phyloP scores from a whole-genome alignment of 2,329 filamentous ascomycete species.

The Aspergillus udagawae region DNA sequence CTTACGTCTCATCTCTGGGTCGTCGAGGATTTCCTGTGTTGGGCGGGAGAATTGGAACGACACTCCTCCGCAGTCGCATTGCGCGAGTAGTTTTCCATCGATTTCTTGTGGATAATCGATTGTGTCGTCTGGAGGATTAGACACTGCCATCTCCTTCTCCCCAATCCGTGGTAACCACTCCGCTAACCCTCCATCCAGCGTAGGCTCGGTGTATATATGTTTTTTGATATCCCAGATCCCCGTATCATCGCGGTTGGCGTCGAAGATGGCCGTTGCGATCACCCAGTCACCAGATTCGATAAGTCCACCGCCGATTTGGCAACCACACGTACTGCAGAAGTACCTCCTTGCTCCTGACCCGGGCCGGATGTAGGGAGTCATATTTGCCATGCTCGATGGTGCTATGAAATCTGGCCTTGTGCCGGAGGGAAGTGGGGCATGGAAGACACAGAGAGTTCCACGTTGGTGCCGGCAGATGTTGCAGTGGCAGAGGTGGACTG shows the following conservation, averaged over 20 bases:
- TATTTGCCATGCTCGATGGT: conserved; percentile 14
- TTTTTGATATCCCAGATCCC: conserved; percentile 15
- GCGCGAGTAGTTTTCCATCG: conserved; percentile 27
- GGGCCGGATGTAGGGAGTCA: conserved; percentile 30
- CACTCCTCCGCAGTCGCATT: conserved; percentile 46
- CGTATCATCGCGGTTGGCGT: conserved; percentile 9
- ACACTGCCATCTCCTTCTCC: conserved; percentile 10
- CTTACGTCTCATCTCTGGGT: conserved; percentile 14
- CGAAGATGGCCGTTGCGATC: conserved; percentile 22
- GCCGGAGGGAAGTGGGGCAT: conserved; percentile 17
- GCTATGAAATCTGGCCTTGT: conserved; percentile 20
- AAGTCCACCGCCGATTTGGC: conserved; percentile 23
- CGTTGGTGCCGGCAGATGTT: conserved; percentile 40
- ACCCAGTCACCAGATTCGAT: conserved; percentile 10
- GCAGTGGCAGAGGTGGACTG: conserved; percentile 44
- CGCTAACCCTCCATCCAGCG: conserved; percentile 15
- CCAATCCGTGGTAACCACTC: conserved; percentile 14
- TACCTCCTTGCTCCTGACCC: conserved; percentile 26
- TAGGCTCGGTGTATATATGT: conserved; percentile 17
- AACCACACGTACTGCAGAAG: conserved; percentile 45
- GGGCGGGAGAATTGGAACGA: conserved; percentile 41
- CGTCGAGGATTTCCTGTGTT: conserved; percentile 21
- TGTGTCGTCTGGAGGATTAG: conserved; percentile 1
- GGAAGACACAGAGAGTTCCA: conserved; percentile 30
- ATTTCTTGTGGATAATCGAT: background rate